Base-by-base conservation (phyloP, 73 alveolate genomes). In the Uronychia setigera region DNA sequence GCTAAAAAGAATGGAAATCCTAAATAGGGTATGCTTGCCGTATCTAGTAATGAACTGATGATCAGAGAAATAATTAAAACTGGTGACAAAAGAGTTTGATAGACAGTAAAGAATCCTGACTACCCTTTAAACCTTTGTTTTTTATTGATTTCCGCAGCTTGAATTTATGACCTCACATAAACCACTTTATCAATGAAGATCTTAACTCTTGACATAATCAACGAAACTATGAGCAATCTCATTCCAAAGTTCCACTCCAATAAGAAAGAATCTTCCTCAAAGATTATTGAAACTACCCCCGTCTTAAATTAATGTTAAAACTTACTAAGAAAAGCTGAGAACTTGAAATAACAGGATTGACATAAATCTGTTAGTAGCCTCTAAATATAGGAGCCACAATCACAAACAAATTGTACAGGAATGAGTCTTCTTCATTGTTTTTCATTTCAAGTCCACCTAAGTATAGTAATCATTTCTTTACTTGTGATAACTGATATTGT, bases 1-100 rank as follows among this genome's bases (percentile, higher is more conserved):
- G 75, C 31, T 11, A 86, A 29, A 35, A 86, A 86, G 32, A 78
- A 59, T 25, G 92, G 87, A 67, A 86, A 86, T 1, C 92, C 92
- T 19, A 78, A 32, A 26, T 13, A 79, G 26, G 92, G 92, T 1
- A 80, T 80, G 1, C 81, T 86, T 13, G 92, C 81, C 26, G 88
- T 79, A 35, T 86, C 84, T 0, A 86, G 33, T 1, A 86, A 26
- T 11, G 88, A 26, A 26, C 34, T 67, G 30, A 67, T 67, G 79
- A 67, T 28, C 5, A 67, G 79, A 46, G 67, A 46, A 19, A 46
- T 46, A 5, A 46, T 19, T 19, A 46, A 46, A 46, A 46, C 5
- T 46, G 67, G 67, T 46, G 67, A 46, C n/a, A 46, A 19, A 5
- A 46, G n/a, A 46, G 67, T 46, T 46, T 46, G 67, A 46, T 46